Conservation (phyloP, 2,329 filamentous ascomycete species). For the Lithohypha guttulata region DNA sequence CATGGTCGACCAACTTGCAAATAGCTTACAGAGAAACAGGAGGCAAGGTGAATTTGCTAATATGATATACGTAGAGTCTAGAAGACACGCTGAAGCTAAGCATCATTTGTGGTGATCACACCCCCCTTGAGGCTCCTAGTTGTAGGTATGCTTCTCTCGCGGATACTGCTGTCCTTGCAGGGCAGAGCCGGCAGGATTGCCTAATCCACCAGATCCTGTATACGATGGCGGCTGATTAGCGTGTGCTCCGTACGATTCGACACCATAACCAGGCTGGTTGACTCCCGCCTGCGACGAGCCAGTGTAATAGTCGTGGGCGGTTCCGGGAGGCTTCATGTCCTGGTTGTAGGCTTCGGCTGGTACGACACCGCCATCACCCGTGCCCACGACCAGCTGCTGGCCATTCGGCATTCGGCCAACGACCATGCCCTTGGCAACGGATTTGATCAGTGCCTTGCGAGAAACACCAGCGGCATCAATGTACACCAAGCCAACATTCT, state of each 20-base stretch:
- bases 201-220: slow-evolving; percentile 16
- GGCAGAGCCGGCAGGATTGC: slow-evolving; percentile 22
- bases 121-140: too few species aligned
- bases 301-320: slow-evolving; percentile 12
- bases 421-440: slow-evolving; percentile 87
- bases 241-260: slow-evolving; percentile 18
- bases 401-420: slow-evolving; percentile 40
- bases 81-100: too few species aligned
- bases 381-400: slow-evolving; percentile 38
- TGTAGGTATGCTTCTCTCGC: slow-evolving; percentile 5
- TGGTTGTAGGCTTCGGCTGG: slow-evolving; percentile 20
- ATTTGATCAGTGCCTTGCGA: slow-evolving; percentile 79
- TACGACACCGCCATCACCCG: slow-evolving; percentile 34
- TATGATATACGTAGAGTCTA: too few species aligned
- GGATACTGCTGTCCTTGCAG: slow-evolving; percentile 20
- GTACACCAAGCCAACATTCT: slow-evolving; percentile 94
- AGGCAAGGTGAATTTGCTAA: too few species aligned
- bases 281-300: slow-evolving; percentile 10
- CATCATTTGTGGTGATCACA: too few species aligned
- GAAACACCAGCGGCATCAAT: slow-evolving; percentile 93
- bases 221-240: slow-evolving; percentile 18
- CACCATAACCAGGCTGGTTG: slow-evolving; percentile 15
- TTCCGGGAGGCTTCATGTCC: slow-evolving; percentile 13
- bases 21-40: too few species aligned
- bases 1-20: too few species aligned